These are phyloP conservation scores for Metarhizium guizhouense DNA, from an alignment of 2,329 filamentous ascomycete genomes.

Conservation along the genomic window DNA sequence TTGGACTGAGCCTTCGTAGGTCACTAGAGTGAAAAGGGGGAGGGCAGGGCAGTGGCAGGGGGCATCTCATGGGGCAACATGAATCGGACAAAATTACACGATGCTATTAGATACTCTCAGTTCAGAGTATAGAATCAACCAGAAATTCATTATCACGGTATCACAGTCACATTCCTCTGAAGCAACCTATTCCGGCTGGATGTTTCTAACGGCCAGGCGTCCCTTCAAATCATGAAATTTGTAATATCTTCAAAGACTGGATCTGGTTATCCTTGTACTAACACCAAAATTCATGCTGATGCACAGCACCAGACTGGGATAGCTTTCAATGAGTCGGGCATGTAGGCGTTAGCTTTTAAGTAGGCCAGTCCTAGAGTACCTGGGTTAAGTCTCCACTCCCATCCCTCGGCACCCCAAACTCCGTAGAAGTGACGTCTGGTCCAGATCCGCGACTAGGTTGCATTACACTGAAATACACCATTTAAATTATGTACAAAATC, in stretches of 20 bases:
- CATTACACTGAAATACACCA: no score
- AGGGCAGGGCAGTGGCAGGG: not conserved
- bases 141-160: not conserved
- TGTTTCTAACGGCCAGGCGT: no score
- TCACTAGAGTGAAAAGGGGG: not conserved
- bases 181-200: not conserved
- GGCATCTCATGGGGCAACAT: not conserved
- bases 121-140: not conserved
- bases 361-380: no score
- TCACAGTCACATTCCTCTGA: no score
- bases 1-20: slow-evolving; percentile 70
- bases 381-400: no score
- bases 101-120: not conserved
- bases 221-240: not conserved
- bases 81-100: not conserved
- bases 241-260: not conserved
- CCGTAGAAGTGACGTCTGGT: no score
- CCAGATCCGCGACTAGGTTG: no score
- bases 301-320: no score
- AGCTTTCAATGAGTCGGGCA: no score
- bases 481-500: no score
- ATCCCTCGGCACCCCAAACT: no score
- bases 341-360: no score
- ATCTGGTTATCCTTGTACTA: not conserved
- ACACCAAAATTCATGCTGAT: not conserved